Percentiles rank a stretch among this genome's conserved stretches.
These are phyloP conservation scores for Aspergillus bertholletiae DNA, from an alignment of 495 filamentous ascomycete species.

Conservation along the genomic window DNA sequence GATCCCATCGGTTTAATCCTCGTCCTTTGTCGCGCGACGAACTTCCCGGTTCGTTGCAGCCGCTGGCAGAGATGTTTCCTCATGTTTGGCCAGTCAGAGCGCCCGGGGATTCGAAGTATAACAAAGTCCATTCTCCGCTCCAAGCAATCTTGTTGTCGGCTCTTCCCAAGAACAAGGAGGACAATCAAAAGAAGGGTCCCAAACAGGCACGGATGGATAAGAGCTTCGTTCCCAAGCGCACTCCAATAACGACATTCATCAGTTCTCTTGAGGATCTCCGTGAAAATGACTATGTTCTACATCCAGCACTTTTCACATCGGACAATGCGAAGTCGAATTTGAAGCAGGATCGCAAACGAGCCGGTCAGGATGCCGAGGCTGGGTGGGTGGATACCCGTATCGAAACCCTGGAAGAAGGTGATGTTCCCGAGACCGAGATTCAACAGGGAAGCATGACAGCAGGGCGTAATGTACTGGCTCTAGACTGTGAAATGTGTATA, in stretches of 20 bases:
- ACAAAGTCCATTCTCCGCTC: slow-evolving; percentile 78
- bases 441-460: slow-evolving; percentile 78
- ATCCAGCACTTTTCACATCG: slow-evolving; percentile 61
- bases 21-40: slow-evolving; percentile 54
- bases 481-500: slow-evolving; percentile 97
- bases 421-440: slow-evolving; percentile 64
- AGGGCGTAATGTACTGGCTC: slow-evolving; percentile 73
- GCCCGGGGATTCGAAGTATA: slow-evolving; percentile 76
- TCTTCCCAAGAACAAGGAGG: slow-evolving; percentile 58
- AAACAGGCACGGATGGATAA: slow-evolving; percentile 55
- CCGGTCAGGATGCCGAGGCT: slow-evolving; percentile 46
- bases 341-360: slow-evolving; percentile 39
- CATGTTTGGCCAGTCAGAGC: slow-evolving; percentile 87
- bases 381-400: slow-evolving; percentile 84
- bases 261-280: slow-evolving; percentile 67
- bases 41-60: slow-evolving; percentile 61
- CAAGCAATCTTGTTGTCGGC: slow-evolving; percentile 72
- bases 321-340: slow-evolving; percentile 41
- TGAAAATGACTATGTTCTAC: slow-evolving; percentile 76
- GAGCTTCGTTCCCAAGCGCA: slow-evolving; percentile 63
- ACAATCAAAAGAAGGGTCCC: slow-evolving; percentile 51
- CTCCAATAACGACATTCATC: slow-evolving; percentile 73
- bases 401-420: slow-evolving; percentile 59
- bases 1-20: slow-evolving; percentile 65
- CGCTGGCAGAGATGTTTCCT: slow-evolving; percentile 76